These are phyloP conservation scores for Podospora comata DNA, from an alignment of 495 filamentous ascomycete genomes.

Conservation along the genomic window DNA sequence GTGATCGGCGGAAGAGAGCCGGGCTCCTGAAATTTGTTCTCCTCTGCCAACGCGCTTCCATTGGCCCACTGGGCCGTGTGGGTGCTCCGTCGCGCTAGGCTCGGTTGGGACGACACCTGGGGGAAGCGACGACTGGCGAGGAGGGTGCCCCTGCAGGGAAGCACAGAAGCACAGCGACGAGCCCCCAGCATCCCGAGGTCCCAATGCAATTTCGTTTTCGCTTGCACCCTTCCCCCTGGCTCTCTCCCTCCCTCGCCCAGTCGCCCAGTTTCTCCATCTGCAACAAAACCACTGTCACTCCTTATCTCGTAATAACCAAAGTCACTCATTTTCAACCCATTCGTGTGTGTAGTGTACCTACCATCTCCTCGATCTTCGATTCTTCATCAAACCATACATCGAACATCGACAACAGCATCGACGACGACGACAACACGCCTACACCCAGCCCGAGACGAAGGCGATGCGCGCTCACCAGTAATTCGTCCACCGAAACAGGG, in stretches of 20 bases:
- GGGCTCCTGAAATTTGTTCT: constrained; percentile 31
- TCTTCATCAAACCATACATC: no score
- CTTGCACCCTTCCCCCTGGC: constrained; percentile 22
- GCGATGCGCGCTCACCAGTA: constrained; percentile 30
- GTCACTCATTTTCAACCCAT: constrained; percentile 34
- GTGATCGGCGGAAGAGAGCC: constrained; percentile 25
- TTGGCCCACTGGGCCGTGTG: constrained; percentile 22
- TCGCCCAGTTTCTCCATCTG: constrained; percentile 12
- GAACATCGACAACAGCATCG: background rate
- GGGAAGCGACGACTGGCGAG: constrained; percentile 2
- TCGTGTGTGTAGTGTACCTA: constrained; percentile 18
- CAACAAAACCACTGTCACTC: constrained; percentile 35
- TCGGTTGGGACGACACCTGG: constrained; percentile 12
- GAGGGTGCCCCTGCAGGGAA: constrained; percentile 4
- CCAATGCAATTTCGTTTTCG: constrained; percentile 37
- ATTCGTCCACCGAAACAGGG: constrained; percentile 28
- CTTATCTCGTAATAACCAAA: constrained; percentile 20
- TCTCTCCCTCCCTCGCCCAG: constrained; percentile 14
- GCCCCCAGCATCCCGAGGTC: constrained; percentile 26
- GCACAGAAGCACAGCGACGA: constrained; percentile 24
- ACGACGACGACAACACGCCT: constrained; percentile 15
- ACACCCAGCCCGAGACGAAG: constrained; percentile 20
- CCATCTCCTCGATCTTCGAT: no score
- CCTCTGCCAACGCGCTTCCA: constrained; percentile 13
- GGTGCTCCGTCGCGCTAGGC: constrained; percentile 20